These are phyloP conservation scores for Paramecium primaurelia DNA, from an alignment of 73 alveolate genomes.

Conservation along the genomic window DNA sequence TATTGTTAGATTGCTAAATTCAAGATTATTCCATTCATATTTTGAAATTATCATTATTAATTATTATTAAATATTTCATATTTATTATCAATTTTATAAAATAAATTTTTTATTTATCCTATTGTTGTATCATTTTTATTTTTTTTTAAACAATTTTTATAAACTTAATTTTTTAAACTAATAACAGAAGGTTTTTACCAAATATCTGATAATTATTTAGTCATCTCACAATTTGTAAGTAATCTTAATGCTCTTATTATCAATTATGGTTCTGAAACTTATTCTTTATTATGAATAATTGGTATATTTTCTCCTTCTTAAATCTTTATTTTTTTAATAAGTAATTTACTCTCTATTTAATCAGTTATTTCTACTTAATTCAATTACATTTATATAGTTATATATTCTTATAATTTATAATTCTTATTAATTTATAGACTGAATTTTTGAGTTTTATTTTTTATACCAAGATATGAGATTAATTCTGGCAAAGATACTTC, in stretches of 20 bases:
- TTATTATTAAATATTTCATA: not conserved
- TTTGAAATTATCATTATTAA: slow-evolving; percentile 15
- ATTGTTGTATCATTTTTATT: not conserved
- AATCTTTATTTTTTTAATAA: not conserved
- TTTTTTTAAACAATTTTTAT: not conserved
- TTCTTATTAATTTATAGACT: not conserved
- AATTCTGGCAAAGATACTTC: not conserved
- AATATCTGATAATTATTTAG: not conserved
- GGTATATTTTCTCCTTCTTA: not conserved
- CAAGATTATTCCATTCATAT: slow-evolving; percentile 48
- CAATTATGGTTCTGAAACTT: not conserved
- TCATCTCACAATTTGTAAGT: not conserved
- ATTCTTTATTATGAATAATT: not conserved
- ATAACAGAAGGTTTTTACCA: not conserved
- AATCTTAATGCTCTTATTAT: not conserved
- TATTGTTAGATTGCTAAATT: slow-evolving; percentile 47
- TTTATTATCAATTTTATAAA: not conserved
- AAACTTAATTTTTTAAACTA: not conserved
- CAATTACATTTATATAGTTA: not conserved
- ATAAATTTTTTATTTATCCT: not conserved
- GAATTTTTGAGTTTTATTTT: not conserved
- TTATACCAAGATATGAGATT: not conserved
- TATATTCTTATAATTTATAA: not conserved
- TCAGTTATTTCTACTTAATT: not conserved
- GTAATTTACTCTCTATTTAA: not conserved